phyloP scores from a whole-genome alignment of 352 stramenopile genomes.

The Phytopythium aichiense region DNA sequence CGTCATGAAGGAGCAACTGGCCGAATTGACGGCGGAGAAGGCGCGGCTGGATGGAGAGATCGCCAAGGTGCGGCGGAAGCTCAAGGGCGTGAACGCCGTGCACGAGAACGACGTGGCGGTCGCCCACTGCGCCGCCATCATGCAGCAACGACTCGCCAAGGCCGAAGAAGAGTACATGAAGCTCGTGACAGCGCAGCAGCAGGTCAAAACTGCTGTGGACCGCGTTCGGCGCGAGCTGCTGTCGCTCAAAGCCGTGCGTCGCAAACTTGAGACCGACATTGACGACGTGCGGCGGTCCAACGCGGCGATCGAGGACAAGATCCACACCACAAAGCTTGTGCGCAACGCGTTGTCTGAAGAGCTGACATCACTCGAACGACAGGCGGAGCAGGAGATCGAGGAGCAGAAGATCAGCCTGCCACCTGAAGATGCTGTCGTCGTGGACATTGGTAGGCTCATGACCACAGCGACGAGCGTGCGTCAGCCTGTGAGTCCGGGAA shows the following conservation, averaged over 20 bases:
- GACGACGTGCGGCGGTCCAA: conserved; percentile 41
- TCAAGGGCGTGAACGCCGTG: conserved; percentile 69
- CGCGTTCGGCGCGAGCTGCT: conserved; percentile 50
- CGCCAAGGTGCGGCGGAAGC: conserved; percentile 34
- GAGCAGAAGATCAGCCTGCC: conserved; percentile 56
- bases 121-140: conserved; percentile 66
- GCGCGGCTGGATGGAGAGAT: conserved; percentile 44
- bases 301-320: conserved; percentile 34
- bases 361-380: conserved; percentile 50
- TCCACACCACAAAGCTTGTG: conserved; percentile 38
- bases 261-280: conserved; percentile 61
- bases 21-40: conserved; percentile 40
- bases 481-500: not conserved
- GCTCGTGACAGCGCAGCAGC: conserved; percentile 54
- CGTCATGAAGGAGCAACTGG: conserved; percentile 53
- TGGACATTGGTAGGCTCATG: conserved; percentile 62
- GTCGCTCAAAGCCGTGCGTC: conserved; percentile 48
- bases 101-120: conserved; percentile 75
- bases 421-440: conserved; percentile 55
- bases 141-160: conserved; percentile 71
- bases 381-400: conserved; percentile 45
- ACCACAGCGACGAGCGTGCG: conserved; percentile 13
- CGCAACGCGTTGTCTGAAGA: conserved; percentile 50
- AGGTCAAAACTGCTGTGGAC: conserved; percentile 60
- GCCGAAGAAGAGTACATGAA: conserved; percentile 81